Conservation (phyloP, 1,284 basidiomycete species). For the Cryptococcus depauperatus region DNA sequence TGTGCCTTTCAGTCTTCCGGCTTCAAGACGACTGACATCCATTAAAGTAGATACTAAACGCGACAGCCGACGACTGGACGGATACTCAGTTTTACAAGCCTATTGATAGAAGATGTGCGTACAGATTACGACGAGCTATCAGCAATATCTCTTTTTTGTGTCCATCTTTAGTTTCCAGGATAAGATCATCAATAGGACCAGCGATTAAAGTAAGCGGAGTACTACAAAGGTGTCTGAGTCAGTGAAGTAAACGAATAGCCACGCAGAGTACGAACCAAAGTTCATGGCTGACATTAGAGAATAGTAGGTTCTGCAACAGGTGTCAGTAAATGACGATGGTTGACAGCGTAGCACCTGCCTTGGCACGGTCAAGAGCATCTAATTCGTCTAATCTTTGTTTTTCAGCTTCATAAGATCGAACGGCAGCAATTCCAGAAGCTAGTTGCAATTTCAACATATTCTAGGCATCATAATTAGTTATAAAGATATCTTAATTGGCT, state of each 20-base stretch:
- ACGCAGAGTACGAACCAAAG: constrained; percentile 13
- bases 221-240: constrained; percentile 3
- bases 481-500: background rate
- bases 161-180: constrained; percentile 25
- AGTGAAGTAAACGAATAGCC: background rate
- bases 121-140: constrained; percentile 40
- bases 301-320: constrained; percentile 22
- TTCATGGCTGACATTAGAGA: constrained; percentile 44
- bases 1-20: constrained; percentile 36
- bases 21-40: constrained; percentile 42
- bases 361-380: constrained; percentile 44
- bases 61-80: constrained; percentile 24
- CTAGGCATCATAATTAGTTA: constrained; percentile 5
- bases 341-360: constrained; percentile 11
- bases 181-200: constrained; percentile 37
- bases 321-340: background rate
- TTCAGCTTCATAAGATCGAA: constrained; percentile 42
- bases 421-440: constrained; percentile 34
- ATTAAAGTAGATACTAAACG: constrained; percentile 42
- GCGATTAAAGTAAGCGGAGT: constrained; percentile 45
- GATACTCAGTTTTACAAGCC: background rate
- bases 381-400: constrained; percentile 42
- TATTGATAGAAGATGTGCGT: background rate
- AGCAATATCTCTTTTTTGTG: constrained; percentile 34
- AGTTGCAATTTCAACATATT: constrained; percentile 36